Base-by-base conservation (phyloP, 1,139 yeast genomes). In the Geotrichum phurueaensis region DNA sequence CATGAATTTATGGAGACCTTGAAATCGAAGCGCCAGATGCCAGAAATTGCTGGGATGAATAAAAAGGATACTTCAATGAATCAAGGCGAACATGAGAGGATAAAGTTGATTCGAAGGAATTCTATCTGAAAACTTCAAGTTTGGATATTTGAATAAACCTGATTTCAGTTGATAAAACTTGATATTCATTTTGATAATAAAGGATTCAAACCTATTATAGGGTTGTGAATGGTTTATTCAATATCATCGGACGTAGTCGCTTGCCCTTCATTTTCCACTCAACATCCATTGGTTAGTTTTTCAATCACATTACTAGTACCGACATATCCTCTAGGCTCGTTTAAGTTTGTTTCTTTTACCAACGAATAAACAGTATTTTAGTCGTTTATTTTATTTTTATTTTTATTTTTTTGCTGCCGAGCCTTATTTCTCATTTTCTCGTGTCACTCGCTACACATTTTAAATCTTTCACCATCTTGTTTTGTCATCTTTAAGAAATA, bases 11-110 rank as follows among this genome's bases (percentile, higher is more conserved):
- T 94, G 57, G 78, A 79, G 13, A 78, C 80, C 45, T 77, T 89
- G 78, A 80, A 81, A 56, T 73, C 75, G 7, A 74, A 78, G 3
- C 84, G 84, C 7, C 78, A 80, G 64, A 71, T 91, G 66, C 89
- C 94, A 3, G 70, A 74, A 22, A 84, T 89, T 55, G 85, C 90
- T 1, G 92, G 90, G 0, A 69, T 60, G 60, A 9, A 65, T 65
- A 49, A 66, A 67, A 56, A 70, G 67, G 49, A 71, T 68, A 27
- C 67, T 66, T 22, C 66, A 68, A 59, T 69, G 69, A 49, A 67
- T 68, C 22, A 64, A 71, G 4, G 70, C 47, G n/a, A 22, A 79
- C 13, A n/a, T 6, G 27, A 53, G 15, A 25, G 51, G 15, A 25
- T 22, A 15, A 22, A 22, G 1, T 15, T 61, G 79, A 94, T 70